phyloP scores from a whole-genome alignment of 352 stramenopile genomes.

The Globisporangium polare region DNA sequence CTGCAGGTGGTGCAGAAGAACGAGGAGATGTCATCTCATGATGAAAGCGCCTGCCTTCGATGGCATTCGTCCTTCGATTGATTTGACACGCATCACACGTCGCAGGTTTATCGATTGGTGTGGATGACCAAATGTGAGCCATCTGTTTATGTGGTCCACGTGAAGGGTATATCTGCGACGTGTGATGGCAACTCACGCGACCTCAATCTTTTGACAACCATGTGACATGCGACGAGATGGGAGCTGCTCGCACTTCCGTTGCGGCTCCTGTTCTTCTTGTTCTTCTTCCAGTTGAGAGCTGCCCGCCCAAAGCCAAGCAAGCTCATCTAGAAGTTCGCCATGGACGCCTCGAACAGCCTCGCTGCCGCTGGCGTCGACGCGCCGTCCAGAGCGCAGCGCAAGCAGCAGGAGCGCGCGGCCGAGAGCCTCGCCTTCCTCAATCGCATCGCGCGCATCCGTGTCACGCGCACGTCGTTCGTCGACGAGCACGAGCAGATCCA shows the following conservation, averaged over 20 bases:
- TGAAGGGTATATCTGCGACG: too few species aligned
- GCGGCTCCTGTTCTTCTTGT: too few species aligned
- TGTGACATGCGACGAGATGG: background rate
- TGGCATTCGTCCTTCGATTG: too few species aligned
- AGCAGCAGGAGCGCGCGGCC: slow-evolving; percentile 9
- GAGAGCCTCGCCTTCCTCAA: slow-evolving; percentile 15
- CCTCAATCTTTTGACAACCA: background rate
- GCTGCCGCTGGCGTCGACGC: background rate
- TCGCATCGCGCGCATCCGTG: slow-evolving; percentile 6
- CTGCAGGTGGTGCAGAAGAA: too few species aligned
- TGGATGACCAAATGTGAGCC: too few species aligned
- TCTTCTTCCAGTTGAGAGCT: background rate
- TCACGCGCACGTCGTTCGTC: slow-evolving; percentile 7
- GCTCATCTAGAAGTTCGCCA: background rate
- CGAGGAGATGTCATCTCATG: too few species aligned
- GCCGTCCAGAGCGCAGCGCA: slow-evolving; percentile 9
- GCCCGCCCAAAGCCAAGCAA: too few species aligned
- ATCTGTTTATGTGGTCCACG: too few species aligned
- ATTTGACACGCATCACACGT: slow-evolving; percentile 3
- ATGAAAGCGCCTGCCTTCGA: too few species aligned
- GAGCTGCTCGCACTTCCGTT: background rate
- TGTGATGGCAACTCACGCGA: too few species aligned
- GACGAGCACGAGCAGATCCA: slow-evolving; percentile 15
- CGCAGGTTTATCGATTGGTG: too few species aligned
- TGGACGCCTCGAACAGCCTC: background rate